phyloP scores from a whole-genome alignment of 116 monocot species.

The Phalaenopsis hybrid region DNA sequence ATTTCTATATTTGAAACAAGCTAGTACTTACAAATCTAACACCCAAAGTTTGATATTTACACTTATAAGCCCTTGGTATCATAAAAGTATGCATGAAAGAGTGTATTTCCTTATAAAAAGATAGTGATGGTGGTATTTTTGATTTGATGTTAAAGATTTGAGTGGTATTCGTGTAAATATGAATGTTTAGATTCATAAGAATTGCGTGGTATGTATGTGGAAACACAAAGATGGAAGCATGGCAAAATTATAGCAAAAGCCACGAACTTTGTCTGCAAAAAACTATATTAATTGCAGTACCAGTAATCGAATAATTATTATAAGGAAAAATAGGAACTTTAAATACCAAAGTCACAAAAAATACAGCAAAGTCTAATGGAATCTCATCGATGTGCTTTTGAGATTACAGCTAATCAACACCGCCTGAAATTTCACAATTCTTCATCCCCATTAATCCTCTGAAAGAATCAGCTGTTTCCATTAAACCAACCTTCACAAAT shows the following conservation, averaged over 20 bases:
- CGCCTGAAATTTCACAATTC: constrained; percentile 19
- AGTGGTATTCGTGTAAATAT: too few species aligned
- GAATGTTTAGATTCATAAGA: too few species aligned
- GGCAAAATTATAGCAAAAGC: not conserved
- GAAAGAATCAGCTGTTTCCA: constrained; percentile 40
- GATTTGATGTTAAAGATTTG: too few species aligned
- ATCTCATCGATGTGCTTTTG: not conserved
- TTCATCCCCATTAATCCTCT: constrained; percentile 43
- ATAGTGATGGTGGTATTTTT: too few species aligned
- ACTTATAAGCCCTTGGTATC: too few species aligned
- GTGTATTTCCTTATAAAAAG: too few species aligned
- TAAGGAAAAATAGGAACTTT: not conserved
- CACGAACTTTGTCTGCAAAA: not conserved
- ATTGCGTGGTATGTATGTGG: too few species aligned
- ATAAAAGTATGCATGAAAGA: too few species aligned
- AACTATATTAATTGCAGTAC: not conserved
- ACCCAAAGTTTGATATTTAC: too few species aligned
- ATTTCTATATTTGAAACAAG: not conserved
- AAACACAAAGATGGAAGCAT: not conserved
- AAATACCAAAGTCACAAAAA: not conserved
- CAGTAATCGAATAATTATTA: not conserved
- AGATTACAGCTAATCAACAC: not conserved
- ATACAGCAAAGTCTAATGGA: not conserved
- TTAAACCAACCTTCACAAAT: constrained; percentile 37
- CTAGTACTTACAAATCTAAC: too few species aligned